phyloP scores from a whole-genome alignment of 805 yeast species.

The Pichia eremophila region DNA sequence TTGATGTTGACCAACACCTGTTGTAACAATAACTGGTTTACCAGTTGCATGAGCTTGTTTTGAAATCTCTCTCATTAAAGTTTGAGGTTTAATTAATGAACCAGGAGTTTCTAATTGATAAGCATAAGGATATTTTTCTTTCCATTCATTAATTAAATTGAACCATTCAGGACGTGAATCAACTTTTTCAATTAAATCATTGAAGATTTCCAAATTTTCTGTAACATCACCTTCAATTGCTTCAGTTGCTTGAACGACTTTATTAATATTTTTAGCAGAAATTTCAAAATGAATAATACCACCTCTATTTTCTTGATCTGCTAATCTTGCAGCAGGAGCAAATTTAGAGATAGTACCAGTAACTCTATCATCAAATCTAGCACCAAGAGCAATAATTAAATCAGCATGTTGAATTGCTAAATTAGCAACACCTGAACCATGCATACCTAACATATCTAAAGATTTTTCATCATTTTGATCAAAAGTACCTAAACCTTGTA shows the following conservation, averaged over 20 bases:
- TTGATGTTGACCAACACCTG: slow-evolving; percentile 99
- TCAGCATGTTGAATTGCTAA: slow-evolving; percentile 91
- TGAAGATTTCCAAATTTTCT: slow-evolving; percentile 57
- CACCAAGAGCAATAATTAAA: slow-evolving; percentile 87
- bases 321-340: slow-evolving; percentile 88
- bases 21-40: slow-evolving; percentile 79
- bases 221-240: slow-evolving; percentile 96
- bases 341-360: slow-evolving; percentile 78
- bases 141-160: slow-evolving; percentile 67
- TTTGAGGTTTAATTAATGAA: slow-evolving; percentile 84
- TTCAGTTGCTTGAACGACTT: slow-evolving; percentile 92
- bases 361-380: slow-evolving; percentile 97
- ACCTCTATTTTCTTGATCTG: slow-evolving; percentile 82
- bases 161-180: slow-evolving; percentile 75
- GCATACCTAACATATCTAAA: slow-evolving; percentile 97
- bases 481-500: slow-evolving; percentile 90
- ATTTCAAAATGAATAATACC: slow-evolving; percentile 97
- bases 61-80: slow-evolving; percentile 71
- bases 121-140: slow-evolving; percentile 72
- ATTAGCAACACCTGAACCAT: slow-evolving; percentile 93
- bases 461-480: slow-evolving; percentile 89
- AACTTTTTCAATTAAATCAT: slow-evolving; percentile 62
- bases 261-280: slow-evolving; percentile 93
- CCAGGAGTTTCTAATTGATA: slow-evolving; percentile 77
- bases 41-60: slow-evolving; percentile 53